A percentile compares a stretch with the other conserved stretches of the same genome.
These are phyloP conservation scores for Microsporum audouinii DNA, from an alignment of 2,329 filamentous ascomycete genomes.

Conservation along the genomic window DNA sequence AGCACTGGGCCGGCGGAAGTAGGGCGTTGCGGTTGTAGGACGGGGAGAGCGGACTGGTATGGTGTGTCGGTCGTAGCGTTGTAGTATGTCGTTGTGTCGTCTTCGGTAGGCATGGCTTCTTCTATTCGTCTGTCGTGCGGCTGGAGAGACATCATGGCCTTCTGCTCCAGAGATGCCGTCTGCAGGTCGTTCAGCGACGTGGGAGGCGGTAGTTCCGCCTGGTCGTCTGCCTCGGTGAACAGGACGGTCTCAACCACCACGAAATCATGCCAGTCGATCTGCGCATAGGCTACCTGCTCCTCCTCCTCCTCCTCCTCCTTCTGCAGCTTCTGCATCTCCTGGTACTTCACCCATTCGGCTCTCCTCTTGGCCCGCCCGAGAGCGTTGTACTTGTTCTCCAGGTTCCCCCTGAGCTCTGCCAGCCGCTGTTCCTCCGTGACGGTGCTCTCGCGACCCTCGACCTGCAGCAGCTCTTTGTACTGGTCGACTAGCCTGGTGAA, in stretches of 20 bases:
- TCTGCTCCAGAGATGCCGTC: slow-evolving; percentile 87
- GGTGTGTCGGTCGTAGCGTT: slow-evolving; percentile 31
- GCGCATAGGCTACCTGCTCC: slow-evolving; percentile 63
- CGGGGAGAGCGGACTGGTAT: slow-evolving; percentile 34
- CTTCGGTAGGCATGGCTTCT: slow-evolving; percentile 81
- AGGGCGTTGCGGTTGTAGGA: slow-evolving; percentile 28
- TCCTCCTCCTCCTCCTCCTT: slow-evolving; percentile 80
- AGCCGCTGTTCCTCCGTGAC: slow-evolving; percentile 62
- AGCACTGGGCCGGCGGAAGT: slow-evolving; percentile 39
- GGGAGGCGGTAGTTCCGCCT: slow-evolving; percentile 73
- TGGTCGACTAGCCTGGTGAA: slow-evolving; percentile 89
- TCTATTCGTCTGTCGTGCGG: slow-evolving; percentile 71
- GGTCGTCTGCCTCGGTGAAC: slow-evolving; percentile 81
- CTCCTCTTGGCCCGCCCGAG: slow-evolving; percentile 71
- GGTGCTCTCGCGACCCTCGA: slow-evolving; percentile 56
- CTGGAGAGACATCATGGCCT: slow-evolving; percentile 77
- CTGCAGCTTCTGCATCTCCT: slow-evolving; percentile 74
- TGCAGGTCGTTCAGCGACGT: slow-evolving; percentile 84
- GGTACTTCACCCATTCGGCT: slow-evolving; percentile 74
- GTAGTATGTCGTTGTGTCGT: slow-evolving; percentile 45
- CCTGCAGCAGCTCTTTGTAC: slow-evolving; percentile 67
- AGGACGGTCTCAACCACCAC: slow-evolving; percentile 88
- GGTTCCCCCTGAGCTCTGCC: slow-evolving; percentile 60
- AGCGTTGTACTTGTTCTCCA: slow-evolving; percentile 67
- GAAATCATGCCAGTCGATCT: slow-evolving; percentile 98